phyloP scores from a whole-genome alignment of 1,139 yeast genomes.

The Candida albicans region DNA sequence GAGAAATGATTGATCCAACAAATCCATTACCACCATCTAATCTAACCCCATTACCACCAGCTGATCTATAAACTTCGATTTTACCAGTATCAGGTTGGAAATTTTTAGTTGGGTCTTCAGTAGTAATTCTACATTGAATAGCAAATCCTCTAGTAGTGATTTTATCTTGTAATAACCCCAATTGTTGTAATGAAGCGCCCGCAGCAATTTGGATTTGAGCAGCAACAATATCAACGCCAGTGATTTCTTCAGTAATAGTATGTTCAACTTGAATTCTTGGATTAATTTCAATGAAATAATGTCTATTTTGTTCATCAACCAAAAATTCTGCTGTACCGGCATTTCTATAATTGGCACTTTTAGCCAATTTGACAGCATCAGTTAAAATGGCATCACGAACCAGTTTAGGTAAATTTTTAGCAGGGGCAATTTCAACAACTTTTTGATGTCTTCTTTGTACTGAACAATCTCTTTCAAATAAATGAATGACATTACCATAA shows the following conservation, averaged over 20 bases:
- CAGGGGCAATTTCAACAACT: constrained; percentile 99
- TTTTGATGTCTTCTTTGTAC: constrained; percentile 99
- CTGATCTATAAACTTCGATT: constrained; percentile 95
- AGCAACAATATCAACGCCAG: constrained; percentile 96
- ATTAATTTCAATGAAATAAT: constrained; percentile 96
- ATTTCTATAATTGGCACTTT: constrained; percentile 84
- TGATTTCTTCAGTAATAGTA: constrained; percentile 97
- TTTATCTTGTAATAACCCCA: constrained; percentile 90
- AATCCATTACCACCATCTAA: constrained; percentile 99
- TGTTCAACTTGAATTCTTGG: constrained; percentile 99
- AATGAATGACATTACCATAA: constrained; percentile 91
- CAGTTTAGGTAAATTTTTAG: constrained; percentile 76
- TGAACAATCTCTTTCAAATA: constrained; percentile 97
- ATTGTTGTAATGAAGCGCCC: constrained; percentile 89
- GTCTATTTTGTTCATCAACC: constrained; percentile 92
- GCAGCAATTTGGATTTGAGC: constrained; percentile 99
- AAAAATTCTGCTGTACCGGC: constrained; percentile 99
- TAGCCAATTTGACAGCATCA: constrained; percentile 93
- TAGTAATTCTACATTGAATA: constrained; percentile 98
- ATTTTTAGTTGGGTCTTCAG: constrained; percentile 95
- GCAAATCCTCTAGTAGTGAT: constrained; percentile 97
- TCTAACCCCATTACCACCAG: constrained; percentile 99
- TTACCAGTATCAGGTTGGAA: constrained; percentile 99
- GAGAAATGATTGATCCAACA: constrained; percentile 97
- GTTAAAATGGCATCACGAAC: constrained; percentile 90